phyloP scores from a whole-genome alignment of 805 yeast genomes.

The Soucietia sequanensis region DNA sequence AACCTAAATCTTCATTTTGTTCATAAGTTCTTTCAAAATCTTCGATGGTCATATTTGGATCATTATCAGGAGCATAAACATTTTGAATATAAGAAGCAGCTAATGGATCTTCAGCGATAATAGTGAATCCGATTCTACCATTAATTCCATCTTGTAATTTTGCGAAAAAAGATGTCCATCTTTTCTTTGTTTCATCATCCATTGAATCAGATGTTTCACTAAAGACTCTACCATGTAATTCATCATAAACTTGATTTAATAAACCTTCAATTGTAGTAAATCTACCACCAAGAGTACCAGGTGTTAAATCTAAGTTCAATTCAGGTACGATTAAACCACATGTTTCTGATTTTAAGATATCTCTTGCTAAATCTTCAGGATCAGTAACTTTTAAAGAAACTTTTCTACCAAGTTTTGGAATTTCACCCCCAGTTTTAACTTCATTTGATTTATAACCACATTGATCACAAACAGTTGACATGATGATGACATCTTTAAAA shows the following conservation, averaged over 20 bases:
- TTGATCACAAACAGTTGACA: constrained; percentile 89
- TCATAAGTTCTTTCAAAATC: constrained; percentile 86
- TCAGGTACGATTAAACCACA: constrained; percentile 88
- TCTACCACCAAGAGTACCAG: constrained; percentile 97
- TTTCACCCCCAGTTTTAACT: constrained; percentile 97
- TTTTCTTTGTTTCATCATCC: constrained; percentile 71
- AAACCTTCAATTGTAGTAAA: constrained; percentile 97
- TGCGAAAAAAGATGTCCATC: constrained; percentile 81
- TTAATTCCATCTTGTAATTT: constrained; percentile 73
- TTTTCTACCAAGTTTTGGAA: constrained; percentile 80
- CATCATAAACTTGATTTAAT: constrained; percentile 83
- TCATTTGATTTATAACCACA: constrained; percentile 98
- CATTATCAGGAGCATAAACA: constrained; percentile 97
- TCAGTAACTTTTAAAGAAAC: constrained; percentile 77
- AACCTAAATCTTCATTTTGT: constrained; percentile 90
- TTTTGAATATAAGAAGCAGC: constrained; percentile 96
- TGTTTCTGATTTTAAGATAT: constrained; percentile 90
- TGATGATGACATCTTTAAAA: constrained; percentile 93
- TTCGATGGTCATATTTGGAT: constrained; percentile 91
- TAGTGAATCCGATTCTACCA: constrained; percentile 81
- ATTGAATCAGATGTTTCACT: constrained; percentile 87
- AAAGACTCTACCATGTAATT: constrained; percentile 80
- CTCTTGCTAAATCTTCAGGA: constrained; percentile 91
- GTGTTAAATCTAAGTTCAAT: constrained; percentile 82
- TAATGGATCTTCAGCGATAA: constrained; percentile 89